Evolutionary conservation across 768 basidiomycete species (phyloP).

Genomic region (Pleurotus platypus): DNA sequence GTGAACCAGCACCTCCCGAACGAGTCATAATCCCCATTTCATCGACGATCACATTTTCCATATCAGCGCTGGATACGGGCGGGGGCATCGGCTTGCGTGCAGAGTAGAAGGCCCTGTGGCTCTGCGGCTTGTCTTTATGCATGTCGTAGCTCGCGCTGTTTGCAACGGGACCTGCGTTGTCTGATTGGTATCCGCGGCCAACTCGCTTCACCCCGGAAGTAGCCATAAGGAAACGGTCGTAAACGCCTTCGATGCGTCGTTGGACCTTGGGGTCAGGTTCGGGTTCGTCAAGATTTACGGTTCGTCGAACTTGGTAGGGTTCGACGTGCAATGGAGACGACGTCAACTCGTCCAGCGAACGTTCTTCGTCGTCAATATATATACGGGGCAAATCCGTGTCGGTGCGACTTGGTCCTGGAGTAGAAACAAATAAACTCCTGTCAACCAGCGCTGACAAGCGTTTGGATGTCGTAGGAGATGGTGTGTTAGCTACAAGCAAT

Average conservation of each 20-base stretch:
- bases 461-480: slow-evolving; percentile 39
- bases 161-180: slow-evolving; percentile 43
- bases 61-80: slow-evolving; percentile 67
- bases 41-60: slow-evolving; percentile 49
- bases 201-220: slow-evolving; percentile 77
- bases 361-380: slow-evolving; percentile 23
- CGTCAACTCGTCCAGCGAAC: slow-evolving; percentile 50
- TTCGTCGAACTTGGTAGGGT: slow-evolving; percentile 53
- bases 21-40: slow-evolving; percentile 58
- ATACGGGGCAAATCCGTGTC: slow-evolving; percentile 27
- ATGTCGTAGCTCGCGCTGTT: slow-evolving; percentile 24
- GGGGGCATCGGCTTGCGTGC: slow-evolving; percentile 61
- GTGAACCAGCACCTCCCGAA: slow-evolving; percentile 18
- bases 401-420: slow-evolving; percentile 39
- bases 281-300: slow-evolving; percentile 26
- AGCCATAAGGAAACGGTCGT: slow-evolving; percentile 81
- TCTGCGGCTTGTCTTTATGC: slow-evolving; percentile 26
- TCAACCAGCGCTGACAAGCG: slow-evolving; percentile 69
- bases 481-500: slow-evolving; percentile 21
- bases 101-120: slow-evolving; percentile 42
- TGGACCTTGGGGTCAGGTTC: slow-evolving; percentile 54
- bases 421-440: slow-evolving; percentile 62
- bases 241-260: slow-evolving; percentile 67
- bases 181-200: slow-evolving; percentile 80
- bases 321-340: slow-evolving; percentile 63